Percentiles rank a stretch among this genome's conserved stretches.
Conservation (phyloP, 2,329 filamentous ascomycete species). For the Ampelomyces quisqualis region DNA sequence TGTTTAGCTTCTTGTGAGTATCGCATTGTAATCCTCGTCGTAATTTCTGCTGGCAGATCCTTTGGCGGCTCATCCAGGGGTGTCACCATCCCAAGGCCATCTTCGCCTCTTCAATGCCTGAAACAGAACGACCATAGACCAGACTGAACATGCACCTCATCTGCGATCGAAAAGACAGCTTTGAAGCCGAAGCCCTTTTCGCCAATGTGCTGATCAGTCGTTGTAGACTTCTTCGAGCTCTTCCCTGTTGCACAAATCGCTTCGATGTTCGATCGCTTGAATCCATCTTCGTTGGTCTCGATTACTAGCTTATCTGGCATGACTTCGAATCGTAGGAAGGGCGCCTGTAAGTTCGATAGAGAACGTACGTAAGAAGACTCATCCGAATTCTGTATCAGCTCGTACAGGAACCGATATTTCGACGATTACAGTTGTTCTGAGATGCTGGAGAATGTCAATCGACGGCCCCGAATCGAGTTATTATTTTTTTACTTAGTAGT, state of each 20-base stretch:
- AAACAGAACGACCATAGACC: conserved; percentile 44
- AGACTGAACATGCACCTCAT: conserved; percentile 46
- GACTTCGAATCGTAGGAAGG: conserved; percentile 24
- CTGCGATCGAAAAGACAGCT: conserved; percentile 37
- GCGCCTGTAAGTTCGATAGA: conserved; percentile 1
- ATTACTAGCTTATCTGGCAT: conserved; percentile 42
- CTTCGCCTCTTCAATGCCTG: conserved; percentile 39
- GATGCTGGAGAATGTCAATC: conserved; percentile 10
- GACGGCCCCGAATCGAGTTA: neutral
- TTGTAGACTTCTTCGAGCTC: conserved; percentile 38
- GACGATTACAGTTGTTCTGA: conserved; percentile 27
- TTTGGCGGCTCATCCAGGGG: conserved; percentile 38
- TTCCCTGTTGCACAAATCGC: conserved; percentile 44
- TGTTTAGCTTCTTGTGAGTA: conserved; percentile 1
- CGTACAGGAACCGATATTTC: conserved; percentile 29
- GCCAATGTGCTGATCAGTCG: conserved; percentile 30
- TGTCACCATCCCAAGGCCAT: conserved; percentile 56
- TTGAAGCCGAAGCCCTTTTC: conserved; percentile 46
- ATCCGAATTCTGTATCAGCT: conserved; percentile 48
- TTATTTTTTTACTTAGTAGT: conserved; percentile 13
- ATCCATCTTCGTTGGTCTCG: conserved; percentile 50
- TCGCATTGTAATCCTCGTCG: conserved; percentile 21
- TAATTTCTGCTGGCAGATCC: conserved; percentile 7
- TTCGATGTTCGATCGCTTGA: conserved; percentile 37
- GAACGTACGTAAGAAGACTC: conserved; percentile 38